phyloP scores from a whole-genome alignment of 2,329 filamentous ascomycete species.

The Amesomyces nigricolor region DNA sequence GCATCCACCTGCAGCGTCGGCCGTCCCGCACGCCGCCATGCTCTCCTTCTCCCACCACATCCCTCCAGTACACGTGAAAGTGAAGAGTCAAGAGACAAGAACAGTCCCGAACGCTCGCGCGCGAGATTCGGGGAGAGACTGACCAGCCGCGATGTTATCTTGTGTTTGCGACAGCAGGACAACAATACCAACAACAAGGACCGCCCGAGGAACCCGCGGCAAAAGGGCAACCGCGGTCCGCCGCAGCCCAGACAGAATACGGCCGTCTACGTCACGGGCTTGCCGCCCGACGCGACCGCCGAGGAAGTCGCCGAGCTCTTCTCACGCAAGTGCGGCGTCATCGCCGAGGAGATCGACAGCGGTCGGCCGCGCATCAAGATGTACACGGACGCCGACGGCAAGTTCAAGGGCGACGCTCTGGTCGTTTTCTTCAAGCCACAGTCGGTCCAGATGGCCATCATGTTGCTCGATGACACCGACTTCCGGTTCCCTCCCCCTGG shows the following conservation, averaged over 20 bases:
- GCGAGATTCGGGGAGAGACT: constrained; percentile 23
- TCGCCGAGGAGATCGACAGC: constrained; percentile 89
- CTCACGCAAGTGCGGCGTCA: constrained; percentile 77
- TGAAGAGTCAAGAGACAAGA: constrained; percentile 9
- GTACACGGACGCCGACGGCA: constrained; percentile 73
- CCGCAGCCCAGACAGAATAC: constrained; percentile 65
- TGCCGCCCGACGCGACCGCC: constrained; percentile 72
- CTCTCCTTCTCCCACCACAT: constrained; percentile 16
- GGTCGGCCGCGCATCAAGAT: constrained; percentile 87
- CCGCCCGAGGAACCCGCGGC: constrained; percentile 39
- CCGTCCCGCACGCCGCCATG: constrained; percentile 15
- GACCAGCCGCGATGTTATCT: constrained; percentile 25
- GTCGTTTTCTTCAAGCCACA: constrained; percentile 93
- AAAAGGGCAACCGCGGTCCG: constrained; percentile 31
- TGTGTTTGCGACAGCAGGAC: constrained; percentile 27
- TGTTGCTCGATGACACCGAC: constrained; percentile 73
- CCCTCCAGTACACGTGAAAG: constrained; percentile 3
- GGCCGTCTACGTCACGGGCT: constrained; percentile 83
- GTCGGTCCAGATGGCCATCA: constrained; percentile 80
- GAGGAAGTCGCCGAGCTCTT: constrained; percentile 81
- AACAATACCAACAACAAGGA: constrained; percentile 31
- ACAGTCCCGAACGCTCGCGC: constrained; percentile 13
- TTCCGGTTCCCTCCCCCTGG: constrained; percentile 60
- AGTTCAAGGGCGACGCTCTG: constrained; percentile 89
- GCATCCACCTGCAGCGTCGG: constrained; percentile 22